Base-by-base conservation (phyloP, 495 filamentous ascomycete species). In the Penicillium pulvis region DNA sequence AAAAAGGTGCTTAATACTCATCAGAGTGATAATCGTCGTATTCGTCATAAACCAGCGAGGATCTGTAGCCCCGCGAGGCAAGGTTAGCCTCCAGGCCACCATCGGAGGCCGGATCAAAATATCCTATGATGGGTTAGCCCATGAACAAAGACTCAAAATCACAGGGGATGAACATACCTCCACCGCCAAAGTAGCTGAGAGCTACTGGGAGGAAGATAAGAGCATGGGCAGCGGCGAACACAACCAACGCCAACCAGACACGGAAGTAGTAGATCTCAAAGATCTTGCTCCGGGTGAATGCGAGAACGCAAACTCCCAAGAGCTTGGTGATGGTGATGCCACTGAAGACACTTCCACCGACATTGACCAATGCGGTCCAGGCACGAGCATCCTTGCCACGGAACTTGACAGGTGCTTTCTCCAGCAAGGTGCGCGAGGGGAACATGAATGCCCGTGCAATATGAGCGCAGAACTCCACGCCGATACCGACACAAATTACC, bases 181-280 rank as follows among this genome's bases (percentile, higher is more conserved):
- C 87, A 5, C 94, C 94, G 11, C 94, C 94, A 57, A 91, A 77
- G 42, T 96, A 80, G 65, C 90, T 93, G 58, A 99, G 79, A 28
- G 88, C 90, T 7, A 97, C 95, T 0, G 94, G 94, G 59, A 99
- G 75, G 73, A 96, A 96, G 3, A 99, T 82, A 16, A 99, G 80
- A 11, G 93, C 90, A 71, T 99, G 94, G 0, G 83, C 79, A 20
- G 91, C 90, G n/a, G 91, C 95, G 59, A 96, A 91, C 20, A 92
- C 61, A 39, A 98, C 91, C 58, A 99, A 80, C 45, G 93, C 88
- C 20, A 96, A 69, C 94, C 94, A 99, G 36, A 99, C 89, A 8
- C 94, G 80, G 77, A 99, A 99, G 71, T 98, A 99, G 73, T 98
- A 99, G 54, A 98, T 90, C 79, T 98, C 95, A 68, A 99, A 99